Evolutionary conservation across 768 basidiomycete genomes (phyloP).

Genomic region (Leccinum subtestaceum): DNA sequence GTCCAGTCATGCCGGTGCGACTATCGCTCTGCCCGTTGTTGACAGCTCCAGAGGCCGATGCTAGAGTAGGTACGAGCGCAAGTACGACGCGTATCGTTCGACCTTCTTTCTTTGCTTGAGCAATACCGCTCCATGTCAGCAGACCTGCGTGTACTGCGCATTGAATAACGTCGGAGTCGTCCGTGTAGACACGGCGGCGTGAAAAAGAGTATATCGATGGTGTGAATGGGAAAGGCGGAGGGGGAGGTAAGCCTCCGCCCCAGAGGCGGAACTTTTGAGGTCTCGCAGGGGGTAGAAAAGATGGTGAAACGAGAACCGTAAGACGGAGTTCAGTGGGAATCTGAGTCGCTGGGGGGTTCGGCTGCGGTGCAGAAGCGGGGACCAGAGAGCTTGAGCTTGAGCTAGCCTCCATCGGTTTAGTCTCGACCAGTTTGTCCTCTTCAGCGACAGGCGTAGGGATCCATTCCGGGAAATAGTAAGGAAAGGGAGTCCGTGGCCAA

Average conservation of each 20-base stretch:
- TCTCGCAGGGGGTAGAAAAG: slow-evolving; percentile 53
- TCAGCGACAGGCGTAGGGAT: slow-evolving; percentile 29
- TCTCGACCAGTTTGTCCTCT: slow-evolving; percentile 22
- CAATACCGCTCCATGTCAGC: slow-evolving; percentile 42
- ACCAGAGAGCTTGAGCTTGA: slow-evolving; percentile 33
- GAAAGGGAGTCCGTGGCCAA: slow-evolving; percentile 32
- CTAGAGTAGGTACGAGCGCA: slow-evolving; percentile 36
- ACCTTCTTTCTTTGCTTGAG: slow-evolving; percentile 36
- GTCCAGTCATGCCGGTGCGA: slow-evolving; percentile 15
- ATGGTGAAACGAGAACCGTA: slow-evolving; percentile 57
- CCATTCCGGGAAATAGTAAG: slow-evolving; percentile 35
- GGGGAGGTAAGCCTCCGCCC: slow-evolving; percentile 58
- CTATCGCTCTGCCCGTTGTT: slow-evolving; percentile 24
- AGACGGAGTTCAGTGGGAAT: slow-evolving; percentile 34
- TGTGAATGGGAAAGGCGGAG: slow-evolving; percentile 35
- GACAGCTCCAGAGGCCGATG: slow-evolving; percentile 46
- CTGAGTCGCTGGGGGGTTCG: slow-evolving; percentile 9
- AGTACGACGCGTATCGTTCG: slow-evolving; percentile 42
- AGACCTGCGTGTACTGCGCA: slow-evolving; percentile 67
- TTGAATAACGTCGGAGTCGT: slow-evolving; percentile 70
- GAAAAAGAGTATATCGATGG: slow-evolving; percentile 28
- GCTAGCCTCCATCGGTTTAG: slow-evolving; percentile 21
- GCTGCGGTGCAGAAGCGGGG: slow-evolving; percentile 5
- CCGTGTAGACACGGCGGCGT: slow-evolving; percentile 65
- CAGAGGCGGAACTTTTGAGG: slow-evolving; percentile 60